Evolutionary conservation across 2,329 filamentous ascomycete genomes (phyloP).

Genomic region (Claviceps purpurea): DNA sequence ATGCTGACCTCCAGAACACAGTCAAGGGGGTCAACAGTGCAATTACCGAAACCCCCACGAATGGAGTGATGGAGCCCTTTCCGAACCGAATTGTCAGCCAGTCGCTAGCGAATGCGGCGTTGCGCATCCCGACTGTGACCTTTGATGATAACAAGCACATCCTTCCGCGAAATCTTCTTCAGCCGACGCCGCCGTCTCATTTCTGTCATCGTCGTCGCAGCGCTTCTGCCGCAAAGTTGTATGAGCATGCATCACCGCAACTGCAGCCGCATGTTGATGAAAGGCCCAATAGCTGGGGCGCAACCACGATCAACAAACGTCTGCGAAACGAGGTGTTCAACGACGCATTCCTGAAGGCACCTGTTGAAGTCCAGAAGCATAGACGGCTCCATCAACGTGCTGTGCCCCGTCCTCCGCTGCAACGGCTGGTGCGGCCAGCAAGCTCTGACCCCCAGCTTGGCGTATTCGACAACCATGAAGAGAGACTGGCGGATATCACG

Average conservation of each 20-base stretch:
- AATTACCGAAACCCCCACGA: conserved; percentile 4
- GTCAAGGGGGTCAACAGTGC: conserved; percentile 3
- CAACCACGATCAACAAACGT: conserved; percentile 78
- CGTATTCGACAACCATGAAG: conserved; percentile 1
- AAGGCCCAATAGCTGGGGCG: conserved; percentile 64
- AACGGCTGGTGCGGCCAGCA: conserved; percentile 29
- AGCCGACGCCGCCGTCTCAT: conserved; percentile 33
- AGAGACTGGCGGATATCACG: neutral
- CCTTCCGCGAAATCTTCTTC: conserved; percentile 70
- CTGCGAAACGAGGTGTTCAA: conserved; percentile 84
- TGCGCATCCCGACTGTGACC: conserved; percentile 74
- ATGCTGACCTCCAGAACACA: neutral
- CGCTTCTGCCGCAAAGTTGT: conserved; percentile 17
- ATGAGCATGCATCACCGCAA: conserved; percentile 5
- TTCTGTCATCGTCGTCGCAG: conserved; percentile 20
- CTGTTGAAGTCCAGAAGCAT: conserved; percentile 68
- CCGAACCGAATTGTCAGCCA: conserved; percentile 47
- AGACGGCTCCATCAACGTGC: conserved; percentile 56
- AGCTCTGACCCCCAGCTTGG: conserved; percentile 30
- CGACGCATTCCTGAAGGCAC: conserved; percentile 77
- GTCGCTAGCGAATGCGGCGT: conserved; percentile 52
- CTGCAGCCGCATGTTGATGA: conserved; percentile 34
- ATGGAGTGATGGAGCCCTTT: conserved; percentile 9
- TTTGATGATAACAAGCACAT: conserved; percentile 93
- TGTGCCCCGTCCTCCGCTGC: conserved; percentile 40